Base-by-base conservation (phyloP, 345 rosid genomes). In the Citrus hindsii region DNA sequence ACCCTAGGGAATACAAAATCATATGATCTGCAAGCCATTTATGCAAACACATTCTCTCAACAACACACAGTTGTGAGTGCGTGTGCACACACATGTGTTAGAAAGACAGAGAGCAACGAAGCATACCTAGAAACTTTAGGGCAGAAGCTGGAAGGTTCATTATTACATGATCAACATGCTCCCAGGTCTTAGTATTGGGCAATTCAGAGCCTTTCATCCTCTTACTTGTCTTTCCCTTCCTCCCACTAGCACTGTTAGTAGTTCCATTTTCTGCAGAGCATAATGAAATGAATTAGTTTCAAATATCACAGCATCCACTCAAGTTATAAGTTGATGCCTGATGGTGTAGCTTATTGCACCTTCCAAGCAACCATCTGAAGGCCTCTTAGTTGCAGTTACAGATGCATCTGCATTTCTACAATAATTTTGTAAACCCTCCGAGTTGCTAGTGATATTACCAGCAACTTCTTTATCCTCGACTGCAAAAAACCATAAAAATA, bases 71-170 rank as follows among this genome's bases (percentile, higher is more conserved):
- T 25, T 28, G 9, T 28, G 38, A 3, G 14, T 6, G 58, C 14
- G 6, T 3, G 3, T 3, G 35, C 10, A 9, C 16, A 3, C 14
- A 1, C 16, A 42, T 10, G 9, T 38, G 24, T 28, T 18, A 67
- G 63, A 62, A 35, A 71, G 9, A 71, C 22, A 81, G 30, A 73
- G 68, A 80, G 37, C 37, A 33, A 0, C 33, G 42, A 8, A 35
- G 55, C 72, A 22, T 88, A 94, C 98, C 98, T 56, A 96, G 87
- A 87, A 96, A 96, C 64, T 89, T 82, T 71, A 92, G 75, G 74
- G 97, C 98, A 82, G 99, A 96, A 73, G 97, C 99, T 62, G 99
- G 99, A 82, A 96, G 99, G 85, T 96, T 96, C 99, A 96, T 96
- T 60, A 96, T 87, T 67, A 96, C 85, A 84, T 94, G 99, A 87